Percentiles rank a stretch among this genome's conserved stretches.
These are phyloP conservation scores for Oryza longistaminata DNA, from an alignment of 176 grass and related monocot species.

Conservation along the genomic window DNA sequence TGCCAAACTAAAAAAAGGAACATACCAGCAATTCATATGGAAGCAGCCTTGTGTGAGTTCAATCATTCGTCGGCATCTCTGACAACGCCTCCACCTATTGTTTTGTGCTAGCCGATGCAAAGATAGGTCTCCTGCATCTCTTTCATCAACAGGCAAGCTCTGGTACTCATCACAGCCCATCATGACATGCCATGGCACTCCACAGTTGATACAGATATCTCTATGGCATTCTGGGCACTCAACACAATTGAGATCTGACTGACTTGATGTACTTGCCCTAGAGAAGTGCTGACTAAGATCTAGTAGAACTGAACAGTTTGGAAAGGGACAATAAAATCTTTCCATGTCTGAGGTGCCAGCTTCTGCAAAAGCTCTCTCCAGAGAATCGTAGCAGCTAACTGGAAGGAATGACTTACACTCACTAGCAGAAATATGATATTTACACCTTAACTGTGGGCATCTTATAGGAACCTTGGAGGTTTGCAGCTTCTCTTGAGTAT, in stretches of 20 bases:
- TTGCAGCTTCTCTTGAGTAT: slow-evolving; percentile 54
- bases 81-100: slow-evolving; percentile 74
- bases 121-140: slow-evolving; percentile 60
- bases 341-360: slow-evolving; percentile 46
- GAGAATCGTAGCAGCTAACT: slow-evolving; percentile 53
- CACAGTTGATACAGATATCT: slow-evolving; percentile 86
- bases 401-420: slow-evolving; percentile 75
- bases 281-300: slow-evolving; percentile 68
- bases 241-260: slow-evolving; percentile 60
- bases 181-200: slow-evolving; percentile 84
- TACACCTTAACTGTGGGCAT: slow-evolving; percentile 71
- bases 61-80: slow-evolving; percentile 70
- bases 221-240: slow-evolving; percentile 84
- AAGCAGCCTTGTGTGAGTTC: slow-evolving; percentile 73
- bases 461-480: slow-evolving; percentile 50
- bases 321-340: slow-evolving; percentile 80
- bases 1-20: not conserved
- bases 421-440: slow-evolving; percentile 56
- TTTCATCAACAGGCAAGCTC: slow-evolving; percentile 55
- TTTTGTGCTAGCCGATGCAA: slow-evolving; percentile 58
- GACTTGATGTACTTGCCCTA: slow-evolving; percentile 68
- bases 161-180: slow-evolving; percentile 90
- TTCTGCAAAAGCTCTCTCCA: slow-evolving; percentile 48
- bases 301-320: slow-evolving; percentile 69
- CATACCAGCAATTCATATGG: slow-evolving; percentile 89